phyloP scores from a whole-genome alignment of 331 rosid genomes.

The Pyracantha coccinea region DNA sequence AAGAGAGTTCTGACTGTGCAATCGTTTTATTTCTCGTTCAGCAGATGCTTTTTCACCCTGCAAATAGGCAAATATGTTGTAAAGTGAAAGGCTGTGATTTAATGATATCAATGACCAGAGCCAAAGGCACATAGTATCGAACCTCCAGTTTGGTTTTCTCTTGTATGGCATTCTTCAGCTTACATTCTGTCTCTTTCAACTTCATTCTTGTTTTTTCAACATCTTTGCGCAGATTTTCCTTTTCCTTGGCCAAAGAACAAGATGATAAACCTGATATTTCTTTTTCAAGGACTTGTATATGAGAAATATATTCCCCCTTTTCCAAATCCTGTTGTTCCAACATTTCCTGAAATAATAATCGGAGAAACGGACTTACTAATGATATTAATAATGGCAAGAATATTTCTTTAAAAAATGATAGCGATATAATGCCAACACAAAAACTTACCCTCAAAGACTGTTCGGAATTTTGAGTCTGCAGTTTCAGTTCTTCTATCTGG shows the following conservation, averaged over 20 bases:
- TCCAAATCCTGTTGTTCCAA: conserved; percentile 47
- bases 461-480: conserved; percentile 43
- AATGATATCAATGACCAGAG: neutral
- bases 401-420: neutral
- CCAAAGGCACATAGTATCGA: conserved; percentile 11
- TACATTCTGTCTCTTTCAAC: conserved; percentile 73
- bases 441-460: conserved; percentile 41
- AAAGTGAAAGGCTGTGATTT: conserved; percentile 10
- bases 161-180: conserved; percentile 74
- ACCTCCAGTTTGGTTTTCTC: conserved; percentile 95
- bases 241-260: conserved; percentile 67
- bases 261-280: conserved; percentile 54
- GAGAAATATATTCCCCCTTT: conserved; percentile 48
- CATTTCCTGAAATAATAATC: conserved; percentile 35
- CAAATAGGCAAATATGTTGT: conserved; percentile 12
- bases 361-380: conserved; percentile 2
- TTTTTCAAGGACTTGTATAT: conserved; percentile 60
- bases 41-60: conserved; percentile 81
- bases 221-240: conserved; percentile 68
- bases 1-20: conserved; percentile 71
- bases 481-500: conserved; percentile 43
- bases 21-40: conserved; percentile 72
- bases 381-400: neutral
- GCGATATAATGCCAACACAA: neutral
- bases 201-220: conserved; percentile 61